Evolutionary conservation across 2,329 filamentous ascomycete genomes (phyloP).

Genomic region (Aspergillus novofumigatus): DNA sequence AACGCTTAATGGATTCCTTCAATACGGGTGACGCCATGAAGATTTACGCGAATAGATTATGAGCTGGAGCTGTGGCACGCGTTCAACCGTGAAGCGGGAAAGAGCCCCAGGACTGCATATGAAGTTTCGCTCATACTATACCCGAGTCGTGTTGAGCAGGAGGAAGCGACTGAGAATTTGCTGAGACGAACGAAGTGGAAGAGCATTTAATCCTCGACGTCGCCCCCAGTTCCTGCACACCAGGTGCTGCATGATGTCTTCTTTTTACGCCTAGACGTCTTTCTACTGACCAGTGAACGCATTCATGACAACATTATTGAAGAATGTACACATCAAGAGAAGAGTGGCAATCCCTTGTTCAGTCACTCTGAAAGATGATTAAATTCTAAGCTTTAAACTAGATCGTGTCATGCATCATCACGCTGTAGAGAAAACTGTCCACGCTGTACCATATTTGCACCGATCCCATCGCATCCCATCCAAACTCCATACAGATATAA

Average conservation of each 20-base stretch:
- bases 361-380: not conserved
- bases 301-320: conserved; percentile 7
- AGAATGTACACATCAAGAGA: not conserved
- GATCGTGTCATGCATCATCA: not conserved
- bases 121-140: not conserved
- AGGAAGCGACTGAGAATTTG: not conserved
- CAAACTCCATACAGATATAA: not conserved
- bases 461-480: not conserved
- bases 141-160: not conserved
- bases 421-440: no score
- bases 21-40: conserved; percentile 6
- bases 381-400: not conserved
- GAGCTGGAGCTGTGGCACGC: not conserved
- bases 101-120: not conserved
- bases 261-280: not conserved
- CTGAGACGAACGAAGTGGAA: not conserved
- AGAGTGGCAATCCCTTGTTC: not conserved
- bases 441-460: not conserved
- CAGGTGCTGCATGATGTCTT: not conserved
- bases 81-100: not conserved
- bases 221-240: not conserved
- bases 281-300: conserved; percentile 6
- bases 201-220: not conserved
- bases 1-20: conserved; percentile 14
- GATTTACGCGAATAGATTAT: not conserved